A percentile compares a stretch with the other conserved stretches of the same genome.
phyloP scores from a whole-genome alignment of 2,329 filamentous ascomycete genomes.

The Plenodomus lindquistii region DNA sequence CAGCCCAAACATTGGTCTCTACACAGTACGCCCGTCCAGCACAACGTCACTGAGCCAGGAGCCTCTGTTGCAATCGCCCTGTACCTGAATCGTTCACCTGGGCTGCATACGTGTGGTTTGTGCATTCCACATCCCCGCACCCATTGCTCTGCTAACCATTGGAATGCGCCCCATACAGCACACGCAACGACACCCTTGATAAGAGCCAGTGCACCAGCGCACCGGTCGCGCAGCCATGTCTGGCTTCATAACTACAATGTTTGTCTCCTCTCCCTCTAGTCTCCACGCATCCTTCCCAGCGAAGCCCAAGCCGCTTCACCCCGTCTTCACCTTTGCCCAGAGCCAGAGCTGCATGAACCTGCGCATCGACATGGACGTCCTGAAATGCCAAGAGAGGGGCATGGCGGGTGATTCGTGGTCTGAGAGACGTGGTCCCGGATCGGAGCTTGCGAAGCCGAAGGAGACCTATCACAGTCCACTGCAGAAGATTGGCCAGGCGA shows the following conservation, averaged over 20 bases:
- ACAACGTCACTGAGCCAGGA: slow-evolving; percentile 14
- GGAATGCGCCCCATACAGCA: slow-evolving; percentile 34
- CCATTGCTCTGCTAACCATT: slow-evolving; percentile 38
- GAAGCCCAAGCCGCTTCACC: slow-evolving; percentile 46
- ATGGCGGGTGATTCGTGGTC: slow-evolving; percentile 12
- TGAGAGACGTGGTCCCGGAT: slow-evolving; percentile 10
- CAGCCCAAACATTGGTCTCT: slow-evolving; percentile 20
- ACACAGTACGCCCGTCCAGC: slow-evolving; percentile 4
- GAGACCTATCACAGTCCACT: slow-evolving; percentile 38
- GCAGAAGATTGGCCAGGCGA: slow-evolving; percentile 34
- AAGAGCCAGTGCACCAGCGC: slow-evolving; percentile 22
- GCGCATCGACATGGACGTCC: slow-evolving; percentile 17
- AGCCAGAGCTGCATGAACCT: slow-evolving; percentile 46
- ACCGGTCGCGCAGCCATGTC: slow-evolving; percentile 57
- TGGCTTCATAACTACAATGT: slow-evolving; percentile 83
- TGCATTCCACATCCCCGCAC: slow-evolving; percentile 22
- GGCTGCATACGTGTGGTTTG: slow-evolving; percentile 8
- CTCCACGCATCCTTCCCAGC: slow-evolving; percentile 36
- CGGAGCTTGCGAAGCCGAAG: slow-evolving; percentile 25
- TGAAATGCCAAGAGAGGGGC: slow-evolving; percentile 17
- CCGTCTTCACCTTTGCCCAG: slow-evolving; percentile 50
- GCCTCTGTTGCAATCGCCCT: slow-evolving; percentile 6
- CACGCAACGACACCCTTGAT: slow-evolving; percentile 18
- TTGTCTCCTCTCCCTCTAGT: slow-evolving; percentile 52
- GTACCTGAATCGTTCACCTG: not conserved